Evolutionary conservation across 768 basidiomycete species (phyloP), one percentile per base, ranked within the genome.

Genomic region (Chalciporus pseudorubinellus): DNA sequence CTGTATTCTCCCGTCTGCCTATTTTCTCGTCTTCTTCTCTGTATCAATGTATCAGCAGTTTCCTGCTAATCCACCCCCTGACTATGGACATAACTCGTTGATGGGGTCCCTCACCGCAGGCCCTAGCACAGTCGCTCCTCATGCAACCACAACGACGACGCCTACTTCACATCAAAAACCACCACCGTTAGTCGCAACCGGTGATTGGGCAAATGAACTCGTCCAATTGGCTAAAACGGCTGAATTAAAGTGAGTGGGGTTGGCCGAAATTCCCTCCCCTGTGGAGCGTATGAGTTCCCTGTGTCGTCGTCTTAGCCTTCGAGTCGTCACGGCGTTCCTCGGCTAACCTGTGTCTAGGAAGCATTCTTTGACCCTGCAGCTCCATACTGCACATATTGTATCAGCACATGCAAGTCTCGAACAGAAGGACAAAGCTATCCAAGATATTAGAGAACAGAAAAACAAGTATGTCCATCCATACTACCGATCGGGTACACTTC

Each of bases 161-260:
- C 51, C 65, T 11, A 28, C 41, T 21, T 7, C 51, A 40, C 66
- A 64, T 19, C 66, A 55, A 28, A 68, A 64, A 38, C 55, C 70
- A n/a, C 60, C 62, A 6, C 82, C 85, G n/a, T 70, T 90, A 45
- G 77, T 92, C 44, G 88, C 90, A 4, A 84, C 82, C 18, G 90
- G 89, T 9, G 89, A 92, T 67, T 92, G 90, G 90, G 90, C 88
- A 22, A 87, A 85, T 59, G 87, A 90, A 68, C 77, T 92, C 39
- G 85, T 92, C 28, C 87, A 92, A 46, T 77, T 92, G 11, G 90
- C 90, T 6, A 92, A 89, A 72, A 89, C 87, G 1, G 90, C 90
- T 9, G 90, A 92, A 65, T 77, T 92, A 62, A 92, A 92, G 90
- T 92, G 67, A 59, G 87, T 79, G 48, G 28, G 18, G 18, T 11